A percentile compares a stretch with the other conserved stretches of the same genome.
Evolutionary conservation across 208 protist species (phyloP).

Genomic region (Trypanosoma theileri): DNA sequence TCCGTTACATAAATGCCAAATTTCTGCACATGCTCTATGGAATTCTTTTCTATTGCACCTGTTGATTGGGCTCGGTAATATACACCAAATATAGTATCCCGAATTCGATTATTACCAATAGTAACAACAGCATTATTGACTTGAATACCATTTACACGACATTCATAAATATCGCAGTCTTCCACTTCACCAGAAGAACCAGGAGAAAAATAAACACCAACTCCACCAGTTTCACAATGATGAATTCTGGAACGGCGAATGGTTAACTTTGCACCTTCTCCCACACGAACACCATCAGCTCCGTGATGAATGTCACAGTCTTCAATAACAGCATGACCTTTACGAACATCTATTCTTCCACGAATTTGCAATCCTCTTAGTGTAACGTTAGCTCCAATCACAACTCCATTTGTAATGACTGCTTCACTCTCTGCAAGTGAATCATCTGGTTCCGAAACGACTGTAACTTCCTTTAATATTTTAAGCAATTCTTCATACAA

Average conservation of each 20-base stretch:
- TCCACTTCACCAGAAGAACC: constrained; percentile 61
- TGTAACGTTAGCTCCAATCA: constrained; percentile 50
- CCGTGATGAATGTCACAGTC: constrained; percentile 80
- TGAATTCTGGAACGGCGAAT: constrained; percentile 64
- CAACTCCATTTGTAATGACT: constrained; percentile 51
- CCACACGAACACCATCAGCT: constrained; percentile 73
- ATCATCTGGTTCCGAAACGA: constrained; percentile 27
- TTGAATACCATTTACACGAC: constrained; percentile 81
- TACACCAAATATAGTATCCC: constrained; percentile 75
- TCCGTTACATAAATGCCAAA: constrained; percentile 81
- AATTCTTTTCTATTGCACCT: constrained; percentile 73
- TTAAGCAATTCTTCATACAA: constrained; percentile 77
- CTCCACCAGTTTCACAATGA: constrained; percentile 66
- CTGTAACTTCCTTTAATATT: constrained; percentile 50
- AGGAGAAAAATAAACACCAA: constrained; percentile 78
- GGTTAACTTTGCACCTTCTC: constrained; percentile 39
- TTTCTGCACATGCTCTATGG: constrained; percentile 70
- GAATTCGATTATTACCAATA: constrained; percentile 64
- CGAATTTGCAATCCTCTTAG: constrained; percentile 54
- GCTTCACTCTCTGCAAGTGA: constrained; percentile 47
- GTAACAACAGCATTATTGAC: constrained; percentile 43
- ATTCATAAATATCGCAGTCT: constrained; percentile 84
- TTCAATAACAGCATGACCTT: constrained; percentile 65
- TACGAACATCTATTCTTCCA: constrained; percentile 71
- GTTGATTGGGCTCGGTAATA: constrained; percentile 52